phyloP scores from a whole-genome alignment of 2,329 filamentous ascomycete genomes.

The Cercospora beticola region DNA sequence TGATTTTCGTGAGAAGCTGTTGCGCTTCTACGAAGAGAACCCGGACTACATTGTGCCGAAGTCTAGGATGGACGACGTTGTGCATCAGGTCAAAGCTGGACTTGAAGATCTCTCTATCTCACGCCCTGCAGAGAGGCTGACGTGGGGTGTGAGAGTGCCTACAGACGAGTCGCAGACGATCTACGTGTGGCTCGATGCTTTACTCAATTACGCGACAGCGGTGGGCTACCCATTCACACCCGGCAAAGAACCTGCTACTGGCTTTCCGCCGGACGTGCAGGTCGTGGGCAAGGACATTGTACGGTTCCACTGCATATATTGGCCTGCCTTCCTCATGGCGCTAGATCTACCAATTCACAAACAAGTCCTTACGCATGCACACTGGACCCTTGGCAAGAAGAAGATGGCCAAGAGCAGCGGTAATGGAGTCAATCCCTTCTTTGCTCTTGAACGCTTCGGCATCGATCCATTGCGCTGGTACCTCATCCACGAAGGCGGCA shows the following conservation, averaged over 20 bases:
- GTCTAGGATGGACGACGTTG: constrained; percentile 73
- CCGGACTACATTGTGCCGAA: constrained; percentile 73
- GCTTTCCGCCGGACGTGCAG: constrained; percentile 91
- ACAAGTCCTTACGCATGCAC: constrained; percentile 81
- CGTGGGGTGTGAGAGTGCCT: constrained; percentile 88
- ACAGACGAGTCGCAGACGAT: constrained; percentile 84
- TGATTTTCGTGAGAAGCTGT: constrained; percentile 72
- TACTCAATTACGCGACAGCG: constrained; percentile 89
- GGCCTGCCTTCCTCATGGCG: constrained; percentile 93
- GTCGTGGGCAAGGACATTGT: constrained; percentile 96
- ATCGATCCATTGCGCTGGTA: constrained; percentile 88
- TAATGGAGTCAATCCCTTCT: constrained; percentile 93
- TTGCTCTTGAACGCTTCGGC: constrained; percentile 84
- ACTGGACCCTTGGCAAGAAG: constrained; percentile 87
- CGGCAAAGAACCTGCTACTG: constrained; percentile 58
- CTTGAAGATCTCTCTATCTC: constrained; percentile 89
- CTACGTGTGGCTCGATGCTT: constrained; percentile 96
- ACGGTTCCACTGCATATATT: constrained; percentile 95
- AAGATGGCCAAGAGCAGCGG: constrained; percentile 98
- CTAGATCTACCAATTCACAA: constrained; percentile 75
- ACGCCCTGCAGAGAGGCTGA: constrained; percentile 71
- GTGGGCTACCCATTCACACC: constrained; percentile 81
- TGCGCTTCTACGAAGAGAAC: constrained; percentile 77
- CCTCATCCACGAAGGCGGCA: constrained; percentile 74
- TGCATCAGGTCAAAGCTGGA: constrained; percentile 71